These are phyloP conservation scores for Meyerozyma sp. DNA, from an alignment of 1,139 yeast genomes.

Conservation along the genomic window DNA sequence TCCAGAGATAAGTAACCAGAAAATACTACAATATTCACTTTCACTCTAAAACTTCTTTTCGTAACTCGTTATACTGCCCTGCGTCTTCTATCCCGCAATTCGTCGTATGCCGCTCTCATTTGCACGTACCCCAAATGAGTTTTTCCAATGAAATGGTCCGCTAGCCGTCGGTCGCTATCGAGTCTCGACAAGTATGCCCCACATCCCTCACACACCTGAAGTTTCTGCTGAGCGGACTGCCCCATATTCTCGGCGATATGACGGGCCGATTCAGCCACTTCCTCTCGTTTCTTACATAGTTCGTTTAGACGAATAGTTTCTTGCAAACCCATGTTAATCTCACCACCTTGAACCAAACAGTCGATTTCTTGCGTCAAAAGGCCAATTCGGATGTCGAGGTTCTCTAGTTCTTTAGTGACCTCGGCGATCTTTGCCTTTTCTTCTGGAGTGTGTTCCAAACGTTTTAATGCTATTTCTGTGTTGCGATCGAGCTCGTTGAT, in stretches of 20 bases:
- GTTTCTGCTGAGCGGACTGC: conserved; percentile 82
- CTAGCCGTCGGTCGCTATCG: conserved; percentile 85
- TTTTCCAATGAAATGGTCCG: conserved; percentile 89
- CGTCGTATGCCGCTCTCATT: conserved; percentile 62
- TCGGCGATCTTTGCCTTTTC: conserved; percentile 62
- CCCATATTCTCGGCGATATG: conserved; percentile 69
- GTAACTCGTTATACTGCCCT: neutral
- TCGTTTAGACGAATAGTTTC: conserved; percentile 43
- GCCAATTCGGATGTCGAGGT: conserved; percentile 60
- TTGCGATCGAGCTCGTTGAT: conserved; percentile 65
- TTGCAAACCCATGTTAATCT: conserved; percentile 47
- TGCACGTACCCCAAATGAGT: conserved; percentile 77
- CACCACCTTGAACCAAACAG: conserved; percentile 45
- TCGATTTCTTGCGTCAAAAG: conserved; percentile 68
- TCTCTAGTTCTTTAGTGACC: conserved; percentile 62
- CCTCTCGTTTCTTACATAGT: conserved; percentile 42
- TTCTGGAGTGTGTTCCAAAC: conserved; percentile 74
- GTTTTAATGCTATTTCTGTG: conserved; percentile 57
- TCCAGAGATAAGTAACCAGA: no score
- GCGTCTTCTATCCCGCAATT: conserved; percentile 22
- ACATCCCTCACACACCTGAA: conserved; percentile 88
- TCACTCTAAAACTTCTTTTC: neutral
- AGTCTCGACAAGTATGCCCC: conserved; percentile 85
- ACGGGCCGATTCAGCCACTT: conserved; percentile 50
- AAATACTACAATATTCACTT: neutral